Base-by-base conservation (phyloP, 2,329 filamentous ascomycete genomes). In the Monilinia laxa region DNA sequence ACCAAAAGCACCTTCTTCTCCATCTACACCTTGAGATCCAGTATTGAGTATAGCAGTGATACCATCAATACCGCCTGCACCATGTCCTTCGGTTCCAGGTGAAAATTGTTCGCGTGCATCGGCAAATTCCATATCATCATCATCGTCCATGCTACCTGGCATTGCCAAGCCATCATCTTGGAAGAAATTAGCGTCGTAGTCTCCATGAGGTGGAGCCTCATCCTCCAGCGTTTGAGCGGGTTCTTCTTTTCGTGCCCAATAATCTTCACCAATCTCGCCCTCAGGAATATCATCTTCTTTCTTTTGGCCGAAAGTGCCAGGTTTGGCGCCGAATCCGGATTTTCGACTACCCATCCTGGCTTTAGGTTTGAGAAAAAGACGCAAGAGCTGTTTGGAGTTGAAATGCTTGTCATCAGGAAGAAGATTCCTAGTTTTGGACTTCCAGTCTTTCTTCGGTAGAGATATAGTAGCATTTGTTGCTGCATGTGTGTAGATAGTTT, bases 361-460 rank as follows among this genome's bases (percentile, higher is more conserved):
- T 77, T 93, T 96, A 38, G 95, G 95, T 78, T 99, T 99, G 38
- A 98, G 83, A 83, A 98, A 99, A 1, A 99, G 84, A 62, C 88
- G 90, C 9, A 98, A 82, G 0, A 99, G 83, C 71, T 96, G 92
- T 75, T 90, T 91, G 11, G 94, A 98, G 80, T 93, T 97, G 81
- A 99, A 98, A 77, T 98, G 93, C 79, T 97, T 97, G 80, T 99
- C 95, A 75, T 99, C 95, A 2, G 96, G 94, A 5, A 99, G 86
- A 3, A 99, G 84, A 76, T 99, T 97, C 59, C 92, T 87, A 1
- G 90, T 93, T 78, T 96, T 97, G 51, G 92, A 95, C 77, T 92
- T 95, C 92, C 94, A 96, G 78, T 98, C 93, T 71, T 93, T 92
- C 81, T 96, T 97, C 23, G 94, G 90, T 71, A 99, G 78, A 57